Percentiles rank a stretch among this genome's conserved stretches.
Evolutionary conservation across 805 yeast genomes (phyloP).

Genomic region (Lachancea nothofagi): DNA sequence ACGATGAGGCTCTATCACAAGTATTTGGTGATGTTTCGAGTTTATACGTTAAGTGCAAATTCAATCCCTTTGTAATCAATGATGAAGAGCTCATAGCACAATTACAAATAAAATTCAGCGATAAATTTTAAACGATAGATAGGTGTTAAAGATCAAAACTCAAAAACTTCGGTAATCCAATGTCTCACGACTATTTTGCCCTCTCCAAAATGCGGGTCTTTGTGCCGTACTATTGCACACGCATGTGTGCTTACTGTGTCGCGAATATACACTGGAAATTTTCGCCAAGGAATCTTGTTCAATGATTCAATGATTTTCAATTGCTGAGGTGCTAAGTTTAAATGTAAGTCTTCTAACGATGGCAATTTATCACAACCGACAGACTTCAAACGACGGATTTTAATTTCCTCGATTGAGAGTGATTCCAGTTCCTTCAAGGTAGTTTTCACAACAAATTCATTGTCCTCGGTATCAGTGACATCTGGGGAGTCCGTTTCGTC

Average conservation of each 20-base stretch:
- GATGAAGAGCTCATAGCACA: constrained; percentile 15
- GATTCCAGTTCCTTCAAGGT: constrained; percentile 18
- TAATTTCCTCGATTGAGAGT: constrained; percentile 13
- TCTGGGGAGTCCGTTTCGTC: constrained; percentile 13
- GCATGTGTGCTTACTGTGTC: constrained; percentile 69
- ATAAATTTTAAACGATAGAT: constrained; percentile 5
- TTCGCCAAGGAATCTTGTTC: constrained; percentile 60
- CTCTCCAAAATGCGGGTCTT: constrained; percentile 52
- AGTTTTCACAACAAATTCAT: constrained; percentile 10
- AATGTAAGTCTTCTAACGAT: constrained; percentile 17
- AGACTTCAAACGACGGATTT: constrained; percentile 4
- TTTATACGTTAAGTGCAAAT: constrained; percentile 23
- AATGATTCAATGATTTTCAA: constrained; percentile 48
- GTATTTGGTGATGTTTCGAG: constrained; percentile 22
- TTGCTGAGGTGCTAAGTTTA: constrained; percentile 35
- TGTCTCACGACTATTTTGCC: constrained; percentile 66
- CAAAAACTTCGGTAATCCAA: constrained; percentile 46
- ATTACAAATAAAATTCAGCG: constrained; percentile 16
- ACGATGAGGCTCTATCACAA: constrained; percentile 10
- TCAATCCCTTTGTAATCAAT: constrained; percentile 25
- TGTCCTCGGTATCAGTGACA: constrained; percentile 5
- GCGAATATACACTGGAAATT: constrained; percentile 64
- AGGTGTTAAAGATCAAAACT: constrained; percentile 7
- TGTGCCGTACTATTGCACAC: constrained; percentile 68
- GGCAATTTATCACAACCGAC: neutral